Base-by-base conservation (phyloP, 192 early-diverging fungal genomes). In the Obelidium mucronatum region DNA sequence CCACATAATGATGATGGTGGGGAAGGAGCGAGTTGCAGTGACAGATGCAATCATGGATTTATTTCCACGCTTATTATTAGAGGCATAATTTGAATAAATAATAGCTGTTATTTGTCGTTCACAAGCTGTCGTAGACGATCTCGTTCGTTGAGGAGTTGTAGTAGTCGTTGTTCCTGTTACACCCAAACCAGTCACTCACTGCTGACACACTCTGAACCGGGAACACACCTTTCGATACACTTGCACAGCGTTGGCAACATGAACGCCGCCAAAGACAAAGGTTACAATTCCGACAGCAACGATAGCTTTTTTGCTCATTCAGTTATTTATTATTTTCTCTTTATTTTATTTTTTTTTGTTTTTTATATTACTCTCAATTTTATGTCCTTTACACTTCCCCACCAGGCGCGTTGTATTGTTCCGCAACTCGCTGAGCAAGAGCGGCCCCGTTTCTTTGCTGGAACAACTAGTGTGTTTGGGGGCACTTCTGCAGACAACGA, bases 381-480 rank as follows among this genome's bases (percentile, higher is more conserved):
- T n/a, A 72, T 72, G 69, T 58, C 53, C 22, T 72, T 72, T 54
- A 42, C 69, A 26, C 33, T 72, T 24, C 51, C 62, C 33, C 39
- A 61, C 40, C 67, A 84, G 75, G 79, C 77, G 24, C 66, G 75
- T 8, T 76, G 74, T 53, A 62, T 94, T 4, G 83, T 86, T 17
- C 75, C 91, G 5, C 85, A 92, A 35, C 73, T 81, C 31, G 91
- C 84, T 2, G 90, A 89, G 28, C 65, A 75, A 39, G 90, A 91
- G n/a, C 85, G 90, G 15, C 92, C 86, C 67, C 78, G 91, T 62
- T 95, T 93, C 80, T 77, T 94, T 56, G 90, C 91, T 34, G 94
- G 93, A 2, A 91, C 94, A 1, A 59, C 19, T 35, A 59, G 54
- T 35, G 69, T 72, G 8, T 72, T 72, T 36, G 74, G 86, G 26